phyloP scores from a whole-genome alignment of 163 green algal species.

The Picocystis sp. region DNA sequence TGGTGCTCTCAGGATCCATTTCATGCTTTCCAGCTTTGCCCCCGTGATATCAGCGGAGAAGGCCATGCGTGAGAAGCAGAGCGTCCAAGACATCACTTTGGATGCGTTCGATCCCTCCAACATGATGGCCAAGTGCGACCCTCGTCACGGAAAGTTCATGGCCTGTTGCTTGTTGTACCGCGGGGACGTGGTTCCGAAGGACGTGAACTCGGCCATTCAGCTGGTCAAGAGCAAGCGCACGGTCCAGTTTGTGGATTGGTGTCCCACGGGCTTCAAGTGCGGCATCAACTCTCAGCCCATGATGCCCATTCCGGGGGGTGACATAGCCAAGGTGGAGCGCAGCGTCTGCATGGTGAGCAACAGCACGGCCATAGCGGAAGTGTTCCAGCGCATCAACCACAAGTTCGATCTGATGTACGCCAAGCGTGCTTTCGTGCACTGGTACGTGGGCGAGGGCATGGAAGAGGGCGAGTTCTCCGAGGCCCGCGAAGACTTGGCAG shows the following conservation, averaged over 20 bases:
- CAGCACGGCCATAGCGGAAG: conserved; percentile 4
- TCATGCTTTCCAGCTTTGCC: conserved; percentile 7
- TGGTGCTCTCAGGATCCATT: not conserved
- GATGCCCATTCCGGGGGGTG: conserved; percentile 1
- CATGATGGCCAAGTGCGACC: conserved; percentile 9
- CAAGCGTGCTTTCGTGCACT: conserved; percentile 9
- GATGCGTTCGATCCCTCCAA: conserved; percentile 6
- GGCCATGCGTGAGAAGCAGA: conserved; percentile 4
- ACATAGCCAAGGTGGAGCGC: conserved; percentile 8
- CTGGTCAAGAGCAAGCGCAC: conserved; percentile 9
- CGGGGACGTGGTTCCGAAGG: conserved; percentile 4
- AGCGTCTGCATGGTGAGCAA: conserved; percentile 7
- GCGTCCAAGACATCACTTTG: conserved; percentile 7
- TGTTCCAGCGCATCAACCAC: conserved; percentile 7
- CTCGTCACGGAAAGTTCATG: conserved; percentile 7
- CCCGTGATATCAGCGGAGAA: conserved; percentile 7
- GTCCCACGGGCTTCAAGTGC: conserved; percentile 8
- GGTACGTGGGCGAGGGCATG: conserved; percentile 8
- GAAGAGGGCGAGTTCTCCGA: conserved; percentile 9
- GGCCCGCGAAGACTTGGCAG: conserved; percentile 5
- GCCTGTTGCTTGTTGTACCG: conserved; percentile 6
- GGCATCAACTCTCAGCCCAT: conserved; percentile 8
- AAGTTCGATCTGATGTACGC: conserved; percentile 10
- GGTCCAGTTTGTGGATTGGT: conserved; percentile 9
- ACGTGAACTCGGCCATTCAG: conserved; percentile 8